A percentile compares a stretch with the other conserved stretches of the same genome.
These are phyloP conservation scores for Raphanus hybrid DNA, from an alignment of 441 rosid species.

Conservation along the genomic window DNA sequence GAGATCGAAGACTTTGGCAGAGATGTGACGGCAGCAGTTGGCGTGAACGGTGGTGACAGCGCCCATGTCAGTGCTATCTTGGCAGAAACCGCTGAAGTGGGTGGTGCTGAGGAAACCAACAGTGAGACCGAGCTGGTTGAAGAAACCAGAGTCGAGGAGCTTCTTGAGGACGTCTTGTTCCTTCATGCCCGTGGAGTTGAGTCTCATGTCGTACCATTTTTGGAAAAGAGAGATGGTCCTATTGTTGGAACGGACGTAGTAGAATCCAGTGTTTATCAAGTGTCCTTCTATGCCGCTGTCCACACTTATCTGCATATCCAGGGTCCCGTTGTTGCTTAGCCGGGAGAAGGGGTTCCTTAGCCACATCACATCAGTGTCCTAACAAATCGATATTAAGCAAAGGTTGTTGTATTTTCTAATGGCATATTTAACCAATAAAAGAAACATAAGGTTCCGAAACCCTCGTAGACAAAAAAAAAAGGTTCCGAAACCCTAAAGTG, in stretches of 20 bases:
- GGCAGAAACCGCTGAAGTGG: slow-evolving; percentile 73
- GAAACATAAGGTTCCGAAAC: neutral
- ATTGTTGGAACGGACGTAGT: slow-evolving; percentile 67
- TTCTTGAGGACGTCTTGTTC: slow-evolving; percentile 77
- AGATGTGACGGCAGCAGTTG: neutral
- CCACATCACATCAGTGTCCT: slow-evolving; percentile 92
- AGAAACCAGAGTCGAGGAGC: slow-evolving; percentile 45
- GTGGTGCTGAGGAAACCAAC: slow-evolving; percentile 56
- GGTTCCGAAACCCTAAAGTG: neutral
- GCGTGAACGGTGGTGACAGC: neutral
- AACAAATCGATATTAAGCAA: neutral
- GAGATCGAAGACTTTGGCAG: neutral
- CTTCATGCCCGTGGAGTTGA: slow-evolving; percentile 57
- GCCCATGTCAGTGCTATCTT: slow-evolving; percentile 53
- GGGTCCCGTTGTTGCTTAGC: slow-evolving; percentile 47
- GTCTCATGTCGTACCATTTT: slow-evolving; percentile 64
- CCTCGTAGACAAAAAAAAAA: too few species aligned
- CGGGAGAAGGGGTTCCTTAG: slow-evolving; percentile 62
- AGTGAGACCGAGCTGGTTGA: slow-evolving; percentile 40
- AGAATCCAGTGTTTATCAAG: slow-evolving; percentile 75
- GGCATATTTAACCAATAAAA: too few species aligned
- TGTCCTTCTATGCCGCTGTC: slow-evolving; percentile 41
- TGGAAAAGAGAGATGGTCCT: slow-evolving; percentile 64
- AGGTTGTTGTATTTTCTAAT: too few species aligned
- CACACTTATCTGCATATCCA: slow-evolving; percentile 75